These are phyloP conservation scores for Avena sativa DNA, from an alignment of 176 grass and related monocot genomes.

Conservation along the genomic window DNA sequence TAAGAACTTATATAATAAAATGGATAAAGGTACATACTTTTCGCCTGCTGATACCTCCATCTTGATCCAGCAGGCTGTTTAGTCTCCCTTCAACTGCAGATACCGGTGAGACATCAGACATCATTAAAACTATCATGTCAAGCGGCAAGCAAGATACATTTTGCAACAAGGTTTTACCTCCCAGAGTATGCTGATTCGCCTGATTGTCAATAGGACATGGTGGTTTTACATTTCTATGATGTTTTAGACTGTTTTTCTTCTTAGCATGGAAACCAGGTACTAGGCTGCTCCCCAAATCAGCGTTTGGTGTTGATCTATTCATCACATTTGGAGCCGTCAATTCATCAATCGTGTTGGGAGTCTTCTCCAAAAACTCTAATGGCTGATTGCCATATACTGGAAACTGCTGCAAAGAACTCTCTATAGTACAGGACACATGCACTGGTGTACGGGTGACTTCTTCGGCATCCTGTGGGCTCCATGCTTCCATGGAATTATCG, in stretches of 20 bases:
- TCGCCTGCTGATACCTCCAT: constrained; percentile 84
- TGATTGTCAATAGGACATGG: constrained; percentile 42
- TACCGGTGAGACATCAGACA: constrained; percentile 6
- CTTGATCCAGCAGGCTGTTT: constrained; percentile 69
- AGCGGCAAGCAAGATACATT: constrained; percentile 20
- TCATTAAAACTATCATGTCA: constrained; percentile 36
- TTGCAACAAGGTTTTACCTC: constrained; percentile 62
- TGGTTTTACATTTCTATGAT: constrained; percentile 40
- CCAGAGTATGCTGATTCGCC: constrained; percentile 52
- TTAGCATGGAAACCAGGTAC: constrained; percentile 32
- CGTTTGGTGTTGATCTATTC: constrained; percentile 31
- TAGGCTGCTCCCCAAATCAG: constrained; percentile 23
- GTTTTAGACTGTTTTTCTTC: constrained; percentile 51
- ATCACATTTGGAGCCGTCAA: constrained; percentile 33
- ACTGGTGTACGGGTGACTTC: constrained; percentile 59
- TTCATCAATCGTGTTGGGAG: constrained; percentile 24
- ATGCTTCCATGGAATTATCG: constrained; percentile 38
- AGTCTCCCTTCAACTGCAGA: constrained; percentile 85
- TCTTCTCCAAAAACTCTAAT: constrained; percentile 40
- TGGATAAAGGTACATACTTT: constrained; percentile 62
- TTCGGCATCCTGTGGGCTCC: constrained; percentile 59
- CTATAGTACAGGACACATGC: constrained; percentile 52
- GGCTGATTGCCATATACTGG: constrained; percentile 32
- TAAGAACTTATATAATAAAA: constrained; percentile 21
- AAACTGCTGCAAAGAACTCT: constrained; percentile 49